Conservation (phyloP, 257 asterid genomes). For the Solanum appendiculatum region DNA sequence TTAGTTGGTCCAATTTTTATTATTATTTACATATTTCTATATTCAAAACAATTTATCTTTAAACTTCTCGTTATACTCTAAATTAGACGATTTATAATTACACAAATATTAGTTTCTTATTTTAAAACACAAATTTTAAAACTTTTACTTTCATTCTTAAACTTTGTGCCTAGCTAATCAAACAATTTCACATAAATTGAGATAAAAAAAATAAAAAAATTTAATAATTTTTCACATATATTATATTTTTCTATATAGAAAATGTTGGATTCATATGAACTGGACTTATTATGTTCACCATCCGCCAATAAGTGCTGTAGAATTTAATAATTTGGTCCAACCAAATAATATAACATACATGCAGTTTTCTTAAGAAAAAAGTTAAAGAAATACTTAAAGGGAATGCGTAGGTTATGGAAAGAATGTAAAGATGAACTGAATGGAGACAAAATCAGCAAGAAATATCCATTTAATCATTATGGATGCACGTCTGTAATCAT, state of each 20-base stretch:
- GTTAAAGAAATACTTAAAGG: neutral
- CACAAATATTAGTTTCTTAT: no score
- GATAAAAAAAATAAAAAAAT: no score
- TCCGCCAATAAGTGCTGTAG: no score
- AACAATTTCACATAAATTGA: neutral
- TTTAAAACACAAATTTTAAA: neutral
- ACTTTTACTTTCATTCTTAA: neutral
- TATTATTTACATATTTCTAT: no score
- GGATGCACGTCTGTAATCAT: neutral
- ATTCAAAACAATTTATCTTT: no score
- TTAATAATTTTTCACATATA: neutral
- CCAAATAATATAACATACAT: no score
- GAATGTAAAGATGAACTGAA: neutral
- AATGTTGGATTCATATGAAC: neutral
- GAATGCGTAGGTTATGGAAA: neutral
- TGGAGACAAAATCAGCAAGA: neutral
- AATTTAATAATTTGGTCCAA: neutral
- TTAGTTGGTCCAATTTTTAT: no score
- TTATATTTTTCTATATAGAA: neutral
- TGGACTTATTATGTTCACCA: no score
- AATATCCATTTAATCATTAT: neutral
- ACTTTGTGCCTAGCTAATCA: no score
- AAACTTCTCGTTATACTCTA: no score
- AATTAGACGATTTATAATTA: no score
- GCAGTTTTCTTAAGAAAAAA: neutral